A percentile compares a stretch with the other conserved stretches of the same genome.
phyloP scores from a whole-genome alignment of 2,329 filamentous ascomycete genomes.

The Aciculosporium take region DNA sequence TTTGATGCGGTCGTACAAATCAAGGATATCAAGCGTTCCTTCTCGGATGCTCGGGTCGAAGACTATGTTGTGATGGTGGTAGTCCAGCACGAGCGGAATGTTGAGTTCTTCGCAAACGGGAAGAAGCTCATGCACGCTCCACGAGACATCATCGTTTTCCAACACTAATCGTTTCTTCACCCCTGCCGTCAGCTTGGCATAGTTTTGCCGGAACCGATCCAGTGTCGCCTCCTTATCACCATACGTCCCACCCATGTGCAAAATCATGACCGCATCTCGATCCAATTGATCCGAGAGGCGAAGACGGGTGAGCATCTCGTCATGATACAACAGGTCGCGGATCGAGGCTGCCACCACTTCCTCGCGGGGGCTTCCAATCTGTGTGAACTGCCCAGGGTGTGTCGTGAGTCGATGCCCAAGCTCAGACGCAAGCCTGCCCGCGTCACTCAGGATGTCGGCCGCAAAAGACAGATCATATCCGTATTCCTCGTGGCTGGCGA shows the following conservation, averaged over 20 bases:
- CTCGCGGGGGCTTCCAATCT: constrained; percentile 68
- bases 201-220: constrained; percentile 64
- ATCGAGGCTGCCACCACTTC: constrained; percentile 65
- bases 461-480: constrained; percentile 82
- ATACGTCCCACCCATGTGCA: constrained; percentile 86
- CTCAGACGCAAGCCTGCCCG: constrained; percentile 60
- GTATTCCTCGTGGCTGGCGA: constrained; percentile 76
- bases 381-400: constrained; percentile 87
- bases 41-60: constrained; percentile 66
- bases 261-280: constrained; percentile 80
- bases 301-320: constrained; percentile 67
- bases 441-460: constrained; percentile 59
- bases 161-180: constrained; percentile 73
- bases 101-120: constrained; percentile 88
- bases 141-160: constrained; percentile 89
- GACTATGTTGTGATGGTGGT: constrained; percentile 89
- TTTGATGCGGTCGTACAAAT: constrained; percentile 59
- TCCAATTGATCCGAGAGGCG: constrained; percentile 64
- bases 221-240: constrained; percentile 73
- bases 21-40: constrained; percentile 68
- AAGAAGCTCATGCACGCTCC: constrained; percentile 81
- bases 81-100: constrained; percentile 85
- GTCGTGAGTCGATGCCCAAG: constrained; percentile 76
- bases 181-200: constrained; percentile 47
- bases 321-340: constrained; percentile 76